A percentile compares a stretch with the other conserved stretches of the same genome.
Conservation (phyloP, 371 early-diverging fungal genomes). For the Saksenaea vasiformis region DNA sequence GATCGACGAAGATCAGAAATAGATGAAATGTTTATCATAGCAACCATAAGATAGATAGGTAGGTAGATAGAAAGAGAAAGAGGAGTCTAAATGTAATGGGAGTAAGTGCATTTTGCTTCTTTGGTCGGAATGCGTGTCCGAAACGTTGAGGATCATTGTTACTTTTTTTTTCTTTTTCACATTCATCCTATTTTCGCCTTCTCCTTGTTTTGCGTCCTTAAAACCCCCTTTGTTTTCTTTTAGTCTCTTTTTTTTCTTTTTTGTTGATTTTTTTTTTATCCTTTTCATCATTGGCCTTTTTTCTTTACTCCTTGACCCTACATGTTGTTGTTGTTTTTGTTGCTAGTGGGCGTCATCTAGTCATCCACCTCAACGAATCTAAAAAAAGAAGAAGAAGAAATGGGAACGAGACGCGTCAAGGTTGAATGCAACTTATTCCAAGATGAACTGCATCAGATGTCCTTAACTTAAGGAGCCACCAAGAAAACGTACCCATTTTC, state of each 20-base stretch:
- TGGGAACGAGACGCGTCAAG: neutral
- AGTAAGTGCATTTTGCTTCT: neutral
- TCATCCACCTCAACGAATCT: neutral
- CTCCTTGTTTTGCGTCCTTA: neutral
- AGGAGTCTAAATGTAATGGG: neutral
- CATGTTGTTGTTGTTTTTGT: too few species aligned
- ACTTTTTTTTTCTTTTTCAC: neutral
- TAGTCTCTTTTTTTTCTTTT: too few species aligned
- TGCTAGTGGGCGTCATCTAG: too few species aligned
- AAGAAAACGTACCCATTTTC: neutral
- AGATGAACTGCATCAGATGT: neutral
- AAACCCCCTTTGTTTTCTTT: too few species aligned
- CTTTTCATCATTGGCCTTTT: too few species aligned
- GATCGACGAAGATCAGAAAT: too few species aligned
- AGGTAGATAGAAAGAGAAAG: slow-evolving; percentile 7
- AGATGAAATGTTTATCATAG: neutral
- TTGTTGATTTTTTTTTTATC: too few species aligned
- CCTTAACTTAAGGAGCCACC: neutral
- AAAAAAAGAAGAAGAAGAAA: neutral
- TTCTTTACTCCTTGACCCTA: too few species aligned
- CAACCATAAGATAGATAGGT: slow-evolving; percentile 5
- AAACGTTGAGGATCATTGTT: slow-evolving; percentile 3
- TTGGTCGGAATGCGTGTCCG: neutral
- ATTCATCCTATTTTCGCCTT: neutral
- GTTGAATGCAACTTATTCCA: neutral